Evolutionary conservation across 2,329 filamentous ascomycete genomes (phyloP), one percentile per base, ranked within the genome.

Genomic region (Fusarium duplospermum): DNA sequence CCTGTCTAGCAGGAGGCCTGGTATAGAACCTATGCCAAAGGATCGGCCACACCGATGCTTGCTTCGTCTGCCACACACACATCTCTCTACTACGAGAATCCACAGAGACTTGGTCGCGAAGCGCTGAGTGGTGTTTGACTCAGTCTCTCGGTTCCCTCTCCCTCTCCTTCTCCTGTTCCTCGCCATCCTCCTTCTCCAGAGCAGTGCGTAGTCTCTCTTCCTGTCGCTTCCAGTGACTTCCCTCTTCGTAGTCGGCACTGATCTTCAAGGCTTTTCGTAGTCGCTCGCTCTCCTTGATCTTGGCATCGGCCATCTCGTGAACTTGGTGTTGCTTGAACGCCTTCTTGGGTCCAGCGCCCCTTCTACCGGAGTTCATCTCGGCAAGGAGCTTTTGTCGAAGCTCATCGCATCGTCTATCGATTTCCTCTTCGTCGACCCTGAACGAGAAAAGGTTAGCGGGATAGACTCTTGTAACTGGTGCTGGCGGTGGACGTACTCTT

Each of bases 291-390:
- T 99, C 96, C 82, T 94, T 93, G 76, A 97, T 96, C 89, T 99
- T 99, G 69, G 96, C 96, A 79, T 96, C 93, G 20, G 96, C 96
- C 82, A 98, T 88, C 84, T 98, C 96, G 85, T 99, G 96, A 22
- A 98, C 95, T 84, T 98, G 94, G 84, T 98, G 95, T 75, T 92
- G 88, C 85, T 98, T 99, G 73, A 98, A 88, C 11, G 90, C 88
- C 63, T 81, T 84, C 65, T 83, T 81, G n/a, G 80, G 83, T 27
- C 81, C 83, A 64, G 78, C 81, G 27, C 72, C 76, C 24, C 72
- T 81, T 36, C 78, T 80, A 1, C 77, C 79, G 0, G 79, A 78
- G 54, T 84, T 81, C 70, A 84, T 81, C 67, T 86, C 83, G 13
- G 80, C 81, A 1, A 82, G 77, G 1, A 86, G 79, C 69, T 85